Conservation (phyloP, 148 eudicot genomes). For the Chenopodium berlandieri region DNA sequence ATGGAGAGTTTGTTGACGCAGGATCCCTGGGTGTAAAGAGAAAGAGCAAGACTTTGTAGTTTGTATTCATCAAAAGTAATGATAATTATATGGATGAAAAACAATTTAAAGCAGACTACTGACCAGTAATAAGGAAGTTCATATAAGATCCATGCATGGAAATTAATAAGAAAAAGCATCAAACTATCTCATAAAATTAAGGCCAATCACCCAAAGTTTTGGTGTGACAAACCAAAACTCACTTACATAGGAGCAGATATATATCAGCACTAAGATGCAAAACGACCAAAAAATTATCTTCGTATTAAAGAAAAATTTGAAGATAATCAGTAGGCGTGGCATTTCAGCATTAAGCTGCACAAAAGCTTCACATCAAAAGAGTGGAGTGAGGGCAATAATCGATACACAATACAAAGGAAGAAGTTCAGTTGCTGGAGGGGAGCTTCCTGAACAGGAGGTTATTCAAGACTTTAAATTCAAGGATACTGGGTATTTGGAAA, state of each 20-base stretch:
- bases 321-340: neutral
- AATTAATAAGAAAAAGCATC: neutral
- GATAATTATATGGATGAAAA: neutral
- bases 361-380: neutral
- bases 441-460: neutral
- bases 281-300: neutral
- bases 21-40: constrained; percentile 66
- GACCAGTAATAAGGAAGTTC: neutral
- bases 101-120: neutral
- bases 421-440: neutral
- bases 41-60: neutral
- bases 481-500: neutral
- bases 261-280: neutral
- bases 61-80: neutral
- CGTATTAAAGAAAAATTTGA: neutral
- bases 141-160: neutral
- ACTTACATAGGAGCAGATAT: neutral
- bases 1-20: constrained; percentile 81
- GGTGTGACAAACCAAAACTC: neutral
- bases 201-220: neutral
- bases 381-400: neutral
- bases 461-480: neutral
- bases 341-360: neutral
- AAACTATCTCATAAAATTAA: neutral
- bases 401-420: neutral